Base-by-base conservation (phyloP, 352 stramenopile species). In the Globisporangium ultimum region DNA sequence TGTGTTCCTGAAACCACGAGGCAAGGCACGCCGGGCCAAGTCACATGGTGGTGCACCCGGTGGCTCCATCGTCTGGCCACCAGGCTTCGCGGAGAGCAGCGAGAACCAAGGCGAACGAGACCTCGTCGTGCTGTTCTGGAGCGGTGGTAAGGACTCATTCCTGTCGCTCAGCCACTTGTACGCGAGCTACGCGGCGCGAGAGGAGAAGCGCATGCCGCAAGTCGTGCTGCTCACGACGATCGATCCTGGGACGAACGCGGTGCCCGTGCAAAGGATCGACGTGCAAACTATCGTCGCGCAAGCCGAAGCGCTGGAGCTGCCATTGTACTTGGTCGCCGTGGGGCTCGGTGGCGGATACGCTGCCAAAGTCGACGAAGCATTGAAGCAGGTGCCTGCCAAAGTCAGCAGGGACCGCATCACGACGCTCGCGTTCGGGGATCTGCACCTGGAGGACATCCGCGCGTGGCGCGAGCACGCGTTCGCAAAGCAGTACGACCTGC, bases 61-160 rank as follows among this genome's bases (percentile, higher is more conserved):
- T 38, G 74, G 74, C 5, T 54, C 61, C 52, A 18, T 76, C 43
- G 61, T 83, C 13, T 82, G 67, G 66, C 68, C 64, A 9, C 28
- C 61, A n/a, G 51, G 38, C 10, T 64, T 51, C 17, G 41, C 34
- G 14, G 28, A 64, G 47, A 53, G 34, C 40, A 48, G 7, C 32
- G 24, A 45, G 28, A 10, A 36, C 9, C 28, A 18, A 32, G 55
- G 46, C 17, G n/a, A 56, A 10, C 55, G 65, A 9, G 70, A 88
- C 13, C 69, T 93, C 20, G 77, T 91, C 21, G 80, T 97, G 13
- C 65, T 96, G 32, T 96, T 96, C 61, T 96, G 87, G 70, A 91
- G 76, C 57, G 89, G 89, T 20, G 89, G 89, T 22, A 97, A 97
- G 49, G 89, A 97, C 73, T 96, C 88, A 0, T 95, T 96, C 58